phyloP scores from a whole-genome alignment of 495 filamentous ascomycete species.

The Cetradonia linearis region DNA sequence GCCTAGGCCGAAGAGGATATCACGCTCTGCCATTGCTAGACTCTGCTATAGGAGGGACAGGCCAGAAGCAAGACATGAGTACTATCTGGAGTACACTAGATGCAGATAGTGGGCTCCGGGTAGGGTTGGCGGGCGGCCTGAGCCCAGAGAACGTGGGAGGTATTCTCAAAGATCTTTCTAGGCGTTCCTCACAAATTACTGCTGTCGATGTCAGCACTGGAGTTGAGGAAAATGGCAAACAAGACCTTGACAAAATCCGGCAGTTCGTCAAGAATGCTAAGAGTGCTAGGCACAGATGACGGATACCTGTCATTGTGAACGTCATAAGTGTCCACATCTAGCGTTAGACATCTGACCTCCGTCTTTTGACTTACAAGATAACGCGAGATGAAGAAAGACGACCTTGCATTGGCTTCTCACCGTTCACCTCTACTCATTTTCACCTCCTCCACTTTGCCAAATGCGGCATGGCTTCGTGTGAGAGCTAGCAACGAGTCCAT shows the following conservation, averaged over 20 bases:
- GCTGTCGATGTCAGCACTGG: constrained; percentile 92
- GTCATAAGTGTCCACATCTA: not conserved
- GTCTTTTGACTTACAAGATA: not conserved
- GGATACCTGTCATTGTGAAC: not conserved
- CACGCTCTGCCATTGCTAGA: constrained; percentile 78
- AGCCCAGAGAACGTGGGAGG: constrained; percentile 62
- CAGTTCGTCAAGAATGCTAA: constrained; percentile 71
- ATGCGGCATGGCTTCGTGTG: not conserved
- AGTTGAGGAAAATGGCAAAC: constrained; percentile 73
- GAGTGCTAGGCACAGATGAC: constrained; percentile 23
- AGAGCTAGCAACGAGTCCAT: not conserved
- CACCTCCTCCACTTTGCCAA: not conserved
- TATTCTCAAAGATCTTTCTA: constrained; percentile 47
- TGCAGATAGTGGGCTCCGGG: constrained; percentile 51
- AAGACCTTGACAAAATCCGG: constrained; percentile 72
- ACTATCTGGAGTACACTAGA: constrained; percentile 52
- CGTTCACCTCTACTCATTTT: not conserved
- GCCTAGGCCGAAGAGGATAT: constrained; percentile 63
- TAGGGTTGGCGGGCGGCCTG: constrained; percentile 78
- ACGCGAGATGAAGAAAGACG: not conserved
- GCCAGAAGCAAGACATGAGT: constrained; percentile 58
- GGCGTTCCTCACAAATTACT: constrained; percentile 48
- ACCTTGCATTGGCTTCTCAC: not conserved
- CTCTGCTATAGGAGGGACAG: constrained; percentile 72
- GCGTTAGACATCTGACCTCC: not conserved